Conservation (phyloP, 805 yeast species). For the Torulaspora indica region DNA sequence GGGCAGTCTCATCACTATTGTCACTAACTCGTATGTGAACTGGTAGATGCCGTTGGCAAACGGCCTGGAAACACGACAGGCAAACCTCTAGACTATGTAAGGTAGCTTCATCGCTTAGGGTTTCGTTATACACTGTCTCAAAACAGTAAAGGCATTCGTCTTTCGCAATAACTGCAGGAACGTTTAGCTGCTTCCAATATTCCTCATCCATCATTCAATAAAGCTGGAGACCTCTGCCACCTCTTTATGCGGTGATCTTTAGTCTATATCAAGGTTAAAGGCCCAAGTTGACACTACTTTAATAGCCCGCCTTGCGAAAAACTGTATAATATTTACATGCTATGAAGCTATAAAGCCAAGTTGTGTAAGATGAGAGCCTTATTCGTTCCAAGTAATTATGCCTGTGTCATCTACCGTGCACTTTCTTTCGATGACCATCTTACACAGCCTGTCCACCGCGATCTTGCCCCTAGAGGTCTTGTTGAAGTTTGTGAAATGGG, state of each 20-base stretch:
- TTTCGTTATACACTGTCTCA: constrained; percentile 52
- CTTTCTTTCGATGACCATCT: constrained; percentile 21
- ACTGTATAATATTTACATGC: constrained; percentile 3
- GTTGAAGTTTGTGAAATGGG: constrained; percentile 45
- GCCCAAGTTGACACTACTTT: background rate
- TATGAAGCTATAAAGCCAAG: constrained; percentile 1
- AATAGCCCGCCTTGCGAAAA: background rate
- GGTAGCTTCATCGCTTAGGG: constrained; percentile 22
- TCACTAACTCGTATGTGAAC: constrained; percentile 45
- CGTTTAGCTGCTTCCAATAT: constrained; percentile 10
- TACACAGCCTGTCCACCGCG: constrained; percentile 23
- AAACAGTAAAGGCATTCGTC: constrained; percentile 90
- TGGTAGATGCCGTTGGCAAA: constrained; percentile 56
- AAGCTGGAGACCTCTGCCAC: too few species aligned
- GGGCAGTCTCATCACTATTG: constrained; percentile 39
- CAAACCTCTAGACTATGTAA: constrained; percentile 58
- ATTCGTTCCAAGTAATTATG: constrained; percentile 14
- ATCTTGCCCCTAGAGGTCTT: constrained; percentile 26
- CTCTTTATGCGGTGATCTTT: background rate
- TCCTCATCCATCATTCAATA: constrained; percentile 9
- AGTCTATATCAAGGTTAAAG: too few species aligned
- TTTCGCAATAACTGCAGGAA: constrained; percentile 53
- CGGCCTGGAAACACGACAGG: constrained; percentile 65
- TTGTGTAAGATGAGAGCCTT: background rate
- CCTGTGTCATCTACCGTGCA: constrained; percentile 18